Evolutionary conservation across 169 alveolate species (phyloP).

Genomic region (Eimeria tenella): DNA sequence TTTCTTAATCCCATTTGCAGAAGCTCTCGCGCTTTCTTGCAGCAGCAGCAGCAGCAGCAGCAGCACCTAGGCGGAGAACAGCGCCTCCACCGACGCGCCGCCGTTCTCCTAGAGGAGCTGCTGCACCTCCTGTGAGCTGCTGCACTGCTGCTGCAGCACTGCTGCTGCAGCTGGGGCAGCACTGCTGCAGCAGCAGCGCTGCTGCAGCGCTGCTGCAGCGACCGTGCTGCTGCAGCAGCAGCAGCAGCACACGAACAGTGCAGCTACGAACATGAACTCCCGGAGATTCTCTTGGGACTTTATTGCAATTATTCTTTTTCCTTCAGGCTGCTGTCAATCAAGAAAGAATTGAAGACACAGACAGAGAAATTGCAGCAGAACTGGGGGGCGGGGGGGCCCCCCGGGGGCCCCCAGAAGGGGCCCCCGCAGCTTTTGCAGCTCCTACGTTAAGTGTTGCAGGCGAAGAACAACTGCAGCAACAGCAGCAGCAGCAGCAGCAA

Average conservation of each 20-base stretch:
- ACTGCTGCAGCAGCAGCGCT: conserved; percentile 1
- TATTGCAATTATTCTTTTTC: not conserved
- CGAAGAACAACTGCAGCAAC: not conserved
- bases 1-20: not conserved
- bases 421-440: conserved; percentile 24
- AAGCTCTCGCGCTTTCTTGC: not conserved
- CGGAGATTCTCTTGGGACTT: too few species aligned
- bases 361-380: conserved; percentile 39
- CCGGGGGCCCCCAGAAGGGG: not conserved
- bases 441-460: conserved; percentile 1
- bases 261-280: too few species aligned
- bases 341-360: not conserved
- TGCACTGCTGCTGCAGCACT: not conserved
- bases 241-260: too few species aligned
- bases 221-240: not conserved
- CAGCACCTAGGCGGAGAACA: too few species aligned
- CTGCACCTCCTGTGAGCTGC: not conserved
- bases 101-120: not conserved
- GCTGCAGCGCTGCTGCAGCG: not conserved
- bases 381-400: not conserved
- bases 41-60: not conserved
- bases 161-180: not conserved
- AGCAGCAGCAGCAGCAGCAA: not conserved
- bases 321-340: not conserved
- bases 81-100: not conserved